Evolutionary conservation across 306 rosid genomes (phyloP), one percentile per base, ranked within the genome.

Genomic region (Phaseolus lunatus): DNA sequence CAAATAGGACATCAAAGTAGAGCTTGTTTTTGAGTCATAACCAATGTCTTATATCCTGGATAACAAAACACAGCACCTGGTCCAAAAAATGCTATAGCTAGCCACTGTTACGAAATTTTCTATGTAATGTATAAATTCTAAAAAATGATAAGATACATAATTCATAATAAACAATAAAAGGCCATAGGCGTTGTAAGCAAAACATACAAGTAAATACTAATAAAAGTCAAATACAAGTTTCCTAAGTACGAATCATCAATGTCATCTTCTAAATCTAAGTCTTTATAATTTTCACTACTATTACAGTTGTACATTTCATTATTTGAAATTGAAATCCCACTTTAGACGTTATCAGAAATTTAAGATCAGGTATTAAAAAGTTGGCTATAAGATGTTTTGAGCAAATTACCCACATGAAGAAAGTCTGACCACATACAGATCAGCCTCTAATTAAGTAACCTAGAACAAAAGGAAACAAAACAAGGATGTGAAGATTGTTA

Each of bases 381-480:
- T 80, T 54, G 48, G 54, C 20, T 18, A 20, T 12, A 16, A 37
- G 70, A 45, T 49, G 43, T 66, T 65, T 45, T 56, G 44, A 27
- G 41, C 33, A 73, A 47, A 66, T 59, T 70, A 65, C 41, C 65
- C 57, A 22, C 67, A 31, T 72, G 78, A 64, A 49, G 57, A 29
- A 49, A 45, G 41, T 63, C 3, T 71, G 53, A 49, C 67, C 11
- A 73, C 19, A 67, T 49, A 19, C 57, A 10, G 19, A 49, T 80
- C 58, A 75, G 67, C 59, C 63, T 75, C 81, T 70, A 48, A 48
- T 62, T 16, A 78, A 47, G 18, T 43, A 74, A 69, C 44, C 63
- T 27, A 41, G 54, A 67, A 33, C 41, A 72, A 33, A 66, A 54
- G 15, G 48, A 29, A 52, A 78, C 48, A 59, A 53, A 26, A 24